Evolutionary conservation across 2,329 filamentous ascomycete species (phyloP), one percentile per base, ranked within the genome.

Genomic region (Penicillium sp.): DNA sequence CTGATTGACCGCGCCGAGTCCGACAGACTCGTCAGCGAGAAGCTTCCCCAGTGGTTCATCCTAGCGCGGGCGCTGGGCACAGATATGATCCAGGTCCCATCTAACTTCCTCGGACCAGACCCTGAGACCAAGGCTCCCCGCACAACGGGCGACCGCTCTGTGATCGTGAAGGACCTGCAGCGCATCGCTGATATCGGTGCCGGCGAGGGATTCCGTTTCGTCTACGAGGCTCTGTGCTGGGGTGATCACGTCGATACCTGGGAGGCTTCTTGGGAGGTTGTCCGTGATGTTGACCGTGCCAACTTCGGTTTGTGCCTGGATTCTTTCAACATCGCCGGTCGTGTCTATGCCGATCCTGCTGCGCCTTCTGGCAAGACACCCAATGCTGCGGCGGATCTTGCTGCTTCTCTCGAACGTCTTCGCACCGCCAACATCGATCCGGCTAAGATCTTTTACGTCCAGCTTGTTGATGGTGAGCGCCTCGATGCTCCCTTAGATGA

Each of bases 221-320:
- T 86, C 0, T 92, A 91, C 69, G 90, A 93, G 75, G 84, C 83
- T 8, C 78, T 93, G 4, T 85, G 83, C 63, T 93, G 86, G 83
- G 89, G 88, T 14, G 90, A 88, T 0, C 81, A 85, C 49, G 78
- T 87, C 57, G 81, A 91, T 68, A 86, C 80, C 0, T 93, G 90
- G 90, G 88, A 92, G 71, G 75, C 78, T 6, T 87, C 84, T 61
- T 93, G 88, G 88, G 84, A 88, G 13, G 77, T 91, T 4, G 85
- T 92, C 0, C 76, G 81, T 61, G 77, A 77, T 13, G 88, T 92
- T 35, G 78, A 90, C 70, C 75, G 88, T n/a, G 72, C 81, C n/a
- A 93, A 92, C 73, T 91, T 93, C 67, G 89, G 89, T 16, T 78
- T 92, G 31, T 92, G 88, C 68, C 79, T 92, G 29, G 90, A 93